Conservation (phyloP, 768 basidiomycete species). For the Rhodocollybia butyracea region DNA sequence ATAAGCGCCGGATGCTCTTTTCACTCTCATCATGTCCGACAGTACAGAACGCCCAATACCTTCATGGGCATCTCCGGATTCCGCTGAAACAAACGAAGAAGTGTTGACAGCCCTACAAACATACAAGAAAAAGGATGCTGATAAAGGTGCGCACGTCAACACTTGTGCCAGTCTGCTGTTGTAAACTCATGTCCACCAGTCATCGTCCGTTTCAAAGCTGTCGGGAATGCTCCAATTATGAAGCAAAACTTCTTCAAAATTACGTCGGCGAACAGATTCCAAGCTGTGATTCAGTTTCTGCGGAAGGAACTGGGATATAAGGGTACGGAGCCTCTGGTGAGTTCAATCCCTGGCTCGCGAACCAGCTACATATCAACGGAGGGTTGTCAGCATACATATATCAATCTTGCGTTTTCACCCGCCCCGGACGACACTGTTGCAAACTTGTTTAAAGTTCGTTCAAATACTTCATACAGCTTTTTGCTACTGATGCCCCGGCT, state of each 20-base stretch:
- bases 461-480: neutral
- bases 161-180: neutral
- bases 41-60: constrained; percentile 28
- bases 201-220: constrained; percentile 95
- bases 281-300: constrained; percentile 92
- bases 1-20: neutral
- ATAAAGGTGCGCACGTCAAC: constrained; percentile 61
- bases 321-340: constrained; percentile 77
- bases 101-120: constrained; percentile 73
- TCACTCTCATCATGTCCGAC: constrained; percentile 16
- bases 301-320: constrained; percentile 88
- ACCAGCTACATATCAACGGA: neutral
- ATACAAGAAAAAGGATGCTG: constrained; percentile 83
- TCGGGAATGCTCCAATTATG: constrained; percentile 98
- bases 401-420: constrained; percentile 75
- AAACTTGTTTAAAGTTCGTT: constrained; percentile 66
- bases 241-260: constrained; percentile 99
- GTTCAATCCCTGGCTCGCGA: constrained; percentile 19
- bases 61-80: constrained; percentile 26
- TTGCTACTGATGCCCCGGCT: neutral
- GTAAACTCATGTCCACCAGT: constrained; percentile 44
- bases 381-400: constrained; percentile 56
- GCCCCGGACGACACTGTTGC: constrained; percentile 81
- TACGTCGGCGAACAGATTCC: constrained; percentile 89
- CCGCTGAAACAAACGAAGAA: constrained; percentile 35